These are phyloP conservation scores for Saccharomycopsis sp. DNA, from an alignment of 805 yeast genomes.

Conservation along the genomic window DNA sequence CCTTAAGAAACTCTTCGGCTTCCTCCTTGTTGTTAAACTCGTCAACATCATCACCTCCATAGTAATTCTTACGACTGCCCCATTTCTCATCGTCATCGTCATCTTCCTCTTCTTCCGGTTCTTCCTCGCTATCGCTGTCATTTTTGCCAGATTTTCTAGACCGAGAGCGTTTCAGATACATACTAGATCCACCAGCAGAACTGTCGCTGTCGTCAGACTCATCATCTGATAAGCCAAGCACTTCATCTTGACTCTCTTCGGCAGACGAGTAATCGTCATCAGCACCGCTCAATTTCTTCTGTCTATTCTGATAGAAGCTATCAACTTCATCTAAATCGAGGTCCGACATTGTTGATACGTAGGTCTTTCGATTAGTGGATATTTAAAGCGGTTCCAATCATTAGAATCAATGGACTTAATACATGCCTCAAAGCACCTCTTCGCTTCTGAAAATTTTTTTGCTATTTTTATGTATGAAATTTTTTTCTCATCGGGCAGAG, in stretches of 20 bases:
- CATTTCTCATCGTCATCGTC: slow-evolving; percentile 38
- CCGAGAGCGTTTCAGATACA: slow-evolving; percentile 25
- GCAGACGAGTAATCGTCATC: slow-evolving; percentile 8
- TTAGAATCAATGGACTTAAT: too few species aligned
- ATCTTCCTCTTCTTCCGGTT: slow-evolving; percentile 27
- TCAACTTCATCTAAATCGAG: slow-evolving; percentile 20
- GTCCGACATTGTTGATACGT: slow-evolving; percentile 16
- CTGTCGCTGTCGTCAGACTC: slow-evolving; percentile 26
- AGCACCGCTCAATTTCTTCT: slow-evolving; percentile 7
- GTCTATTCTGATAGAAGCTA: slow-evolving; percentile 10
- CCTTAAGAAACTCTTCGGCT: slow-evolving; percentile 73
- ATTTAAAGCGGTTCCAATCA: too few species aligned
- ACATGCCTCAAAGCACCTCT: too few species aligned
- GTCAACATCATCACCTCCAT: slow-evolving; percentile 50
- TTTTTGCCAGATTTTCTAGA: slow-evolving; percentile 26
- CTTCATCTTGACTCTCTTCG: slow-evolving; percentile 17
- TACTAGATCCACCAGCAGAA: slow-evolving; percentile 28
- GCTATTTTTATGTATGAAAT: neutral
- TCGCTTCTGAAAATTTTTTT: neutral
- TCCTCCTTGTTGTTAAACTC: slow-evolving; percentile 49
- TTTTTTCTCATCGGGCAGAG: neutral
- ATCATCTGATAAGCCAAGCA: slow-evolving; percentile 22
- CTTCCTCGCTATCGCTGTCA: slow-evolving; percentile 23
- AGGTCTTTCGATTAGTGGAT: neutral
- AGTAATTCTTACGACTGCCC: slow-evolving; percentile 40